These are phyloP conservation scores for Trametes villosa DNA, from an alignment of 768 basidiomycete species.

Conservation along the genomic window DNA sequence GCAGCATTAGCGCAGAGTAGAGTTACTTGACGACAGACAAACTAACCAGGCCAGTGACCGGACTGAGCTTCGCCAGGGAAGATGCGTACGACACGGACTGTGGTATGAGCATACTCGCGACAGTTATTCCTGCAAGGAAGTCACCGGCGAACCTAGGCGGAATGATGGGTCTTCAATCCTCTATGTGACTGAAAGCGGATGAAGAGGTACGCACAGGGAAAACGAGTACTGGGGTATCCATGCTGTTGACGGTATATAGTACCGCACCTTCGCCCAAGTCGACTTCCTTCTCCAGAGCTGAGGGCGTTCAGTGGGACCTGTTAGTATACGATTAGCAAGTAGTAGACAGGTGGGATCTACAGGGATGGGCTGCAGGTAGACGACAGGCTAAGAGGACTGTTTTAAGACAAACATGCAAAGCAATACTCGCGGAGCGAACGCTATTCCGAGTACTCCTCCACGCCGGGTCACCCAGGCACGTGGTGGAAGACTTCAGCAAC, in stretches of 20 bases:
- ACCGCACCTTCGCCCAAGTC: constrained; percentile 54
- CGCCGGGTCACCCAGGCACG: too few species aligned
- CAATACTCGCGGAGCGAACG: too few species aligned
- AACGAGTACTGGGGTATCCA: constrained; percentile 83
- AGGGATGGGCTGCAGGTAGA: too few species aligned
- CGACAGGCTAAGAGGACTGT: too few species aligned
- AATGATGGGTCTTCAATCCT: neutral
- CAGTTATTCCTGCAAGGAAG: constrained; percentile 82
- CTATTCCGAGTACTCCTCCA: too few species aligned
- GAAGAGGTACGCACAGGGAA: constrained; percentile 49
- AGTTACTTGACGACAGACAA: neutral
- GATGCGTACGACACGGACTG: constrained; percentile 92
- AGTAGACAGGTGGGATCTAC: too few species aligned
- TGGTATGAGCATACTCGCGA: constrained; percentile 83
- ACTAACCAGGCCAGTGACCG: constrained; percentile 82
- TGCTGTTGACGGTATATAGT: constrained; percentile 75
- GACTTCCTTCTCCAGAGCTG: constrained; percentile 23
- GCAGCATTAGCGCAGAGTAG: neutral
- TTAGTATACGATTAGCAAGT: neutral
- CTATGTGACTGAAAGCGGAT: neutral
- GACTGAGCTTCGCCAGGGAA: constrained; percentile 82
- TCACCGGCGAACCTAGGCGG: constrained; percentile 61
- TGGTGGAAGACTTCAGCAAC: too few species aligned
- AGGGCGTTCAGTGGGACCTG: constrained; percentile 1
- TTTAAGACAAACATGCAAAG: too few species aligned